Evolutionary conservation across 2,329 filamentous ascomycete genomes (phyloP).

Genomic region (Exophiala calicioides): DNA sequence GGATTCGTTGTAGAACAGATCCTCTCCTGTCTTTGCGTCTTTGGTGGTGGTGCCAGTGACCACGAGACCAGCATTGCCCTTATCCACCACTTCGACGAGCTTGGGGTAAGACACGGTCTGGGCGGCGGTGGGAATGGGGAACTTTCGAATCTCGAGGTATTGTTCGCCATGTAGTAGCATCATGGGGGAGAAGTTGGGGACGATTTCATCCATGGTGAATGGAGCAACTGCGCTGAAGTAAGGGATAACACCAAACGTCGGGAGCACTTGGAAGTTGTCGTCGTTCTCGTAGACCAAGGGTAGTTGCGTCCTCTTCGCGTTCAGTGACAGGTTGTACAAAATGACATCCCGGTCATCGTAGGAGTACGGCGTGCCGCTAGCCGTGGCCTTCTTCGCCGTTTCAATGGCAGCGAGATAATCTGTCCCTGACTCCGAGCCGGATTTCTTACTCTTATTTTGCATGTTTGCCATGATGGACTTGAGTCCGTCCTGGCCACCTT

Average conservation of each 20-base stretch:
- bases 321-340: constrained; percentile 93
- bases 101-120: constrained; percentile 29
- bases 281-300: constrained; percentile 85
- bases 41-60: constrained; percentile 79
- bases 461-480: constrained; percentile 84
- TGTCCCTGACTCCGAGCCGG: constrained; percentile 49
- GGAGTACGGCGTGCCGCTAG: constrained; percentile 72
- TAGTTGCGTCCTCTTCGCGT: constrained; percentile 86
- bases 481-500: constrained; percentile 72
- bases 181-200: constrained; percentile 97
- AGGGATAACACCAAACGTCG: constrained; percentile 88
- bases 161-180: constrained; percentile 99
- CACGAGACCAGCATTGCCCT: constrained; percentile 84
- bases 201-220: constrained; percentile 76
- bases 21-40: constrained; percentile 80
- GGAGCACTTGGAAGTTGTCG: constrained; percentile 86
- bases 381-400: constrained; percentile 69
- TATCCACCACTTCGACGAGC: constrained; percentile 93
- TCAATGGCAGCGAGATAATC: constrained; percentile 75
- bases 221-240: constrained; percentile 81
- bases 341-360: constrained; percentile 87
- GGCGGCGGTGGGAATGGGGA: constrained; percentile 70
- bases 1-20: constrained; percentile 94
- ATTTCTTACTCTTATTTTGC: constrained; percentile 68
- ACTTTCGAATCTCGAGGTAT: constrained; percentile 91